Conservation (phyloP, 73 alveolate genomes). For the Halteria grandinella region DNA sequence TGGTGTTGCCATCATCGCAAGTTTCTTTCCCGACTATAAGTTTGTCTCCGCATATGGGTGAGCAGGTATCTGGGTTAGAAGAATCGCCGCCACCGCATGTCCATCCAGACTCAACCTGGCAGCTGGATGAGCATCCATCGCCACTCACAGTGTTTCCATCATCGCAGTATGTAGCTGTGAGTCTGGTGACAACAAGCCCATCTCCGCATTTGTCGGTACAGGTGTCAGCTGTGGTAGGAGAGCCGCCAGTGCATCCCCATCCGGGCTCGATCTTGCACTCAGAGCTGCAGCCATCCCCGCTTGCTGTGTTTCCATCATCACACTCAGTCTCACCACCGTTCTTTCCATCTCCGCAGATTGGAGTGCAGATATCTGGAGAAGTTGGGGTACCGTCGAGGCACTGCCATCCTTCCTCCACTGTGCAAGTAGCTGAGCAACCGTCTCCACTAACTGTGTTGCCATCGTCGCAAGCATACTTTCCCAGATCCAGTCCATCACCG, state of each 20-base stretch:
- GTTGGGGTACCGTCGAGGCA: constrained; percentile 29
- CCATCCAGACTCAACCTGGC: constrained; percentile 41
- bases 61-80: constrained; percentile 5
- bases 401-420: constrained; percentile 40
- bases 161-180: constrained; percentile 49
- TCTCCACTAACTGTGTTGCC: constrained; percentile 43
- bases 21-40: constrained; percentile 16
- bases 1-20: constrained; percentile 12
- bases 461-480: constrained; percentile 42
- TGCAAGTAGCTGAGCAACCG: constrained; percentile 30
- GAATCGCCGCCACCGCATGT: constrained; percentile 32
- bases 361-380: constrained; percentile 23
- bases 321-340: no score
- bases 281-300: constrained; percentile 68
- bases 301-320: constrained; percentile 66
- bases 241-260: constrained; percentile 58
- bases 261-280: constrained; percentile 49
- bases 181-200: constrained; percentile 5
- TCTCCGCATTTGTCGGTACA: constrained; percentile 55
- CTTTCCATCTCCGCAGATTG: constrained; percentile 42
- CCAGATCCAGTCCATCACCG: constrained; percentile 33
- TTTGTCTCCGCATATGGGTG: constrained; percentile 44
- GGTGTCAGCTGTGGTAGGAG: constrained; percentile 2
- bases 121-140: constrained; percentile 59
- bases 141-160: constrained; percentile 59